Evolutionary conservation across 192 early-diverging fungal genomes (phyloP), one percentile per base, ranked within the genome.

Genomic region (Thamnidium elegans): DNA sequence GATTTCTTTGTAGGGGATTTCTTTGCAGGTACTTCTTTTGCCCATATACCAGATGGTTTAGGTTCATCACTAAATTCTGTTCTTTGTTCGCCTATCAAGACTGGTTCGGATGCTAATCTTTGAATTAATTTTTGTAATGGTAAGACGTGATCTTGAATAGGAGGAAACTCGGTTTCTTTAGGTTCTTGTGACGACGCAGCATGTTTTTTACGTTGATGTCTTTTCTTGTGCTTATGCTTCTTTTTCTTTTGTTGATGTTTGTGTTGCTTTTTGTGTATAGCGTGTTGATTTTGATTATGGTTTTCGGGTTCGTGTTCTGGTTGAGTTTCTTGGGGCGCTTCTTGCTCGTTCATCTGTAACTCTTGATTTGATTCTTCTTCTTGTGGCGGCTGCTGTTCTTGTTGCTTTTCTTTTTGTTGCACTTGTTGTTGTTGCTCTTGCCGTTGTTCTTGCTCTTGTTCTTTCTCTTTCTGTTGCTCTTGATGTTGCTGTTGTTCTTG

Each of bases 91-190:
- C 45, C 43, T n/a, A 46, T 26, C 30, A 47, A 30, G 0, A 47
- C 45, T 3, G 44, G 23, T 43, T 61, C 59, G 7, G 59, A 45
- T 23, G 30, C 43, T 4, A 61, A n/a, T 30, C 46, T 26, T 8
- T 34, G 43, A 4, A 61, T 61, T 17, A 61, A 44, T 30, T 61
- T 15, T 8, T 61, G 43, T 8, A 61, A 21, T 48, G 59, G 23
- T 30, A 61, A 15, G 3, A 61, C 26, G 5, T 61, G 59, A 34
- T 26, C 44, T 15, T 61, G 44, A 30, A 61, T 11, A 26, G 59
- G 59, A 17, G 59, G 45, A 11, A 47, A 47, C 7, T 61, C 30
- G 3, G 23, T 31, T 5, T 46, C 59, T 48, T 32, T 46, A 15
- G 11, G 58, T 21, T 9, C n/a, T 1, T 55, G 26, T 32, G n/a